These are phyloP conservation scores for thale cress (Arabidopsis thaliana) DNA, from an alignment of 345 rosid genomes.

Conservation along the genomic window DNA sequence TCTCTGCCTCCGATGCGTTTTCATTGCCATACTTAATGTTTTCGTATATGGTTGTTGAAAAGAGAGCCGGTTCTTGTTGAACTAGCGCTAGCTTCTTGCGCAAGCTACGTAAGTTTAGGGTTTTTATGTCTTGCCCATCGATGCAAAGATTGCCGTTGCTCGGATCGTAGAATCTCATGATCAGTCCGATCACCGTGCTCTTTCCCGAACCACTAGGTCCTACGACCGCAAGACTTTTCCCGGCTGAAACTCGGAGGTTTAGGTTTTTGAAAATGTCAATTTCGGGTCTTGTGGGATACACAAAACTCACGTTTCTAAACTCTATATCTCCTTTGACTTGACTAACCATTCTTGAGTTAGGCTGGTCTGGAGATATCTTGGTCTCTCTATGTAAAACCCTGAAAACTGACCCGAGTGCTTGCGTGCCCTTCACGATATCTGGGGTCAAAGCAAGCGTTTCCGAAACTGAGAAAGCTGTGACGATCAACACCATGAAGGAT, in stretches of 20 bases:
- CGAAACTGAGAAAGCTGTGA: constrained; percentile 67
- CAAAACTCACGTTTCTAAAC: constrained; percentile 63
- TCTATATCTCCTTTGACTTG: constrained; percentile 64
- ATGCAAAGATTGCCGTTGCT: constrained; percentile 56
- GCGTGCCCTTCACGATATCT: constrained; percentile 88
- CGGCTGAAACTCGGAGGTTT: constrained; percentile 54
- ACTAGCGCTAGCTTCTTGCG: constrained; percentile 72
- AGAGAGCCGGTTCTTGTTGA: constrained; percentile 84
- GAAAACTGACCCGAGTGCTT: constrained; percentile 75
- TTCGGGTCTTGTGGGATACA: constrained; percentile 74
- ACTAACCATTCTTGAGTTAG: constrained; percentile 47
- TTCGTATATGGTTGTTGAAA: constrained; percentile 71
- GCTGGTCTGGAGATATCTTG: constrained; percentile 53
- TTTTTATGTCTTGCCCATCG: constrained; percentile 64
- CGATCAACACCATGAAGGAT: constrained; percentile 70
- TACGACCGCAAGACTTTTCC: constrained; percentile 78
- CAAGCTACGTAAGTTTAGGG: constrained; percentile 65
- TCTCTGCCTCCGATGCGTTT: constrained; percentile 70
- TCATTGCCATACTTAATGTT: constrained; percentile 79
- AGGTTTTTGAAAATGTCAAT: constrained; percentile 57
- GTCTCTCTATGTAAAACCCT: constrained; percentile 63
- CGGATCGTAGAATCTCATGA: constrained; percentile 80
- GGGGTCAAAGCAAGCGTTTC: constrained; percentile 90
- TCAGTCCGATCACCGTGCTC: constrained; percentile 74
- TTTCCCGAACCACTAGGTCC: constrained; percentile 89